Conservation (phyloP, 2,329 filamentous ascomycete species). For the Stagonosporopsis cucurbitacearum region DNA sequence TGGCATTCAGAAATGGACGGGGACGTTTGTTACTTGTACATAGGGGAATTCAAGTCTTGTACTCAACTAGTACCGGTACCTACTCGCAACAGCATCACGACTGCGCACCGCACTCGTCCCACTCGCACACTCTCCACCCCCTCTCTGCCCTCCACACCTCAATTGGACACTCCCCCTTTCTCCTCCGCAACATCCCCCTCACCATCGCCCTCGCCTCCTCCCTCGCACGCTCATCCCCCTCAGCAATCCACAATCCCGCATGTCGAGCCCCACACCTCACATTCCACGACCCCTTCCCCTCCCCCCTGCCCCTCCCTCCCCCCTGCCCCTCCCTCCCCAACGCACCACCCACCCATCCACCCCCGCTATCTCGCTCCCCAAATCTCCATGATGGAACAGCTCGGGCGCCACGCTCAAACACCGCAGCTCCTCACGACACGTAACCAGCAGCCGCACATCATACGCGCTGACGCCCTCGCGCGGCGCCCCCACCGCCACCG, state of each 20-base stretch:
- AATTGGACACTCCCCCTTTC: constrained; percentile 11
- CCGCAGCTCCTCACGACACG: constrained; percentile 45
- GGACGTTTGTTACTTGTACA: constrained; percentile 16
- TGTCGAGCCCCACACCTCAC: constrained; percentile 22
- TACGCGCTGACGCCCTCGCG: constrained; percentile 34
- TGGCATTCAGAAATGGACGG: constrained; percentile 7
- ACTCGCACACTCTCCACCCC: constrained; percentile 20
- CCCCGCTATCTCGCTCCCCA: constrained; percentile 32
- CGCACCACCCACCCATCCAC: constrained; percentile 4
- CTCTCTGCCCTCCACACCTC: constrained; percentile 10
- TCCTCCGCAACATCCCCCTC: constrained; percentile 1
- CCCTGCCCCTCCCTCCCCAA: neutral
- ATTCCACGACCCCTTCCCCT: constrained; percentile 22
- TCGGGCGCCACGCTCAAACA: constrained; percentile 50
- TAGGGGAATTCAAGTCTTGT: constrained; percentile 15
- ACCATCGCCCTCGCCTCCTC: constrained; percentile 1
- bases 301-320: neutral
- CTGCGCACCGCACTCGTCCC: constrained; percentile 22
- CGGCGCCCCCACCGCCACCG: constrained; percentile 25
- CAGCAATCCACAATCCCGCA: constrained; percentile 15
- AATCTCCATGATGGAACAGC: constrained; percentile 50
- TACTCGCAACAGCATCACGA: constrained; percentile 2
- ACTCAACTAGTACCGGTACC: neutral
- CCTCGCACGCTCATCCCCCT: constrained; percentile 3
- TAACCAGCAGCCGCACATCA: constrained; percentile 50